These are phyloP conservation scores for Ophiostoma angusticollis DNA, from an alignment of 2,329 filamentous ascomycete species.

Conservation along the genomic window DNA sequence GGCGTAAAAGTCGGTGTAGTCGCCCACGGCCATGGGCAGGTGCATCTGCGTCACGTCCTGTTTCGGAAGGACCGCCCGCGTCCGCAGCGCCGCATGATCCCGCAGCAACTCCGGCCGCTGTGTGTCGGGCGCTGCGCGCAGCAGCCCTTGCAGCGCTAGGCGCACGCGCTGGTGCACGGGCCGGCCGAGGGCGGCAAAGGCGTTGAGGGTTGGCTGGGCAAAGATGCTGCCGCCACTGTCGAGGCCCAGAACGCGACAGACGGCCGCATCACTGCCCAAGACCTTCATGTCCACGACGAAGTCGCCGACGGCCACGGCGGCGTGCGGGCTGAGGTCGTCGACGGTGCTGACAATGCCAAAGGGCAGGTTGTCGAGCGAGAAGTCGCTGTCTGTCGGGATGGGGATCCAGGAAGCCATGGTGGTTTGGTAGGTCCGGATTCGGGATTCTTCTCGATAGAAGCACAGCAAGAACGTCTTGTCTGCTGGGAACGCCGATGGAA, in stretches of 20 bases:
- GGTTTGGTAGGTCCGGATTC: too few species aligned
- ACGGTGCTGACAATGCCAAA: constrained; percentile 59
- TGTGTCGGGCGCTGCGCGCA: too few species aligned
- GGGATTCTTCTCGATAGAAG: too few species aligned
- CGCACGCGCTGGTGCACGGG: constrained; percentile 56
- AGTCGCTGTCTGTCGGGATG: constrained; percentile 40
- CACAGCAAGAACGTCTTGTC: too few species aligned
- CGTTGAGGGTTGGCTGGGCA: constrained; percentile 21
- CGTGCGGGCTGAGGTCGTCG: constrained; percentile 28
- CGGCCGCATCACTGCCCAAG: constrained; percentile 47
- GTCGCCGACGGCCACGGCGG: constrained; percentile 56
- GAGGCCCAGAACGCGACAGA: constrained; percentile 27
- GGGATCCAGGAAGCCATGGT: constrained; percentile 6
- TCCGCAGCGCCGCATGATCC: constrained; percentile 44
- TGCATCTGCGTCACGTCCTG: constrained; percentile 50
- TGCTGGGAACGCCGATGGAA: not conserved
- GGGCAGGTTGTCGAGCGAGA: constrained; percentile 63
- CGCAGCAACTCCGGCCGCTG: constrained; percentile 46
- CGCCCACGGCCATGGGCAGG: constrained; percentile 64
- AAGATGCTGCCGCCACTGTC: constrained; percentile 13
- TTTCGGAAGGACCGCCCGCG: constrained; percentile 45
- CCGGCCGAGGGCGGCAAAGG: constrained; percentile 60
- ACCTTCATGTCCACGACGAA: constrained; percentile 52
- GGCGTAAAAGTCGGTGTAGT: constrained; percentile 80
- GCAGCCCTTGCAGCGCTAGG: constrained; percentile 53